Evolutionary conservation across 1,139 yeast genomes (phyloP).

Genomic region (Candida freyschussii): DNA sequence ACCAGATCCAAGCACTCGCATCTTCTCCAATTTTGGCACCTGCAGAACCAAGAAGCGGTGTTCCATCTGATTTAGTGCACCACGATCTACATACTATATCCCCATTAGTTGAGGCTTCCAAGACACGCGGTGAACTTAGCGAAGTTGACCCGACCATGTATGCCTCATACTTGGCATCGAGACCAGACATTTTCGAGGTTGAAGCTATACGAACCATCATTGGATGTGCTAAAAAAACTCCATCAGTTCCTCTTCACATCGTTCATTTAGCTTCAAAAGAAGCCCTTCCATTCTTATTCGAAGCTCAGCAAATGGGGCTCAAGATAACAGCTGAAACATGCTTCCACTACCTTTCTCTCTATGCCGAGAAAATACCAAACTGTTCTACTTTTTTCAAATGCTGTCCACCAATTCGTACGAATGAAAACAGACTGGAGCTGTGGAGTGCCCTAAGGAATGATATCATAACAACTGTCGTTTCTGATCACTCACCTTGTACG

Average conservation of each 20-base stretch:
- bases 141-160: constrained; percentile 64
- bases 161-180: constrained; percentile 69
- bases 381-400: constrained; percentile 83
- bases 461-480: constrained; percentile 78
- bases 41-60: constrained; percentile 53
- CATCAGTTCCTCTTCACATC: constrained; percentile 73
- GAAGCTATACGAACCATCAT: constrained; percentile 75
- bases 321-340: constrained; percentile 79
- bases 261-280: constrained; percentile 86
- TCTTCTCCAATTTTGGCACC: constrained; percentile 50
- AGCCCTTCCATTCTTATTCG: constrained; percentile 65
- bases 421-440: constrained; percentile 59
- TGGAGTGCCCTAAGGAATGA: constrained; percentile 73
- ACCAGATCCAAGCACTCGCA: constrained; percentile 49
- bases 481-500: constrained; percentile 95
- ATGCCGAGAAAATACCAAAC: constrained; percentile 71
- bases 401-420: constrained; percentile 88
- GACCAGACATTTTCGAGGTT: constrained; percentile 86
- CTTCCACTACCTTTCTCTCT: constrained; percentile 79
- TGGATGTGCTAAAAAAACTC: constrained; percentile 51
- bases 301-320: constrained; percentile 50
- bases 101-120: constrained; percentile 43
- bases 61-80: constrained; percentile 42
- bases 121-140: constrained; percentile 38
- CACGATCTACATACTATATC: constrained; percentile 29